A percentile compares a stretch with the other conserved stretches of the same genome.
Evolutionary conservation across 257 asterid genomes (phyloP).

Genomic region (Paulownia fortunei): DNA sequence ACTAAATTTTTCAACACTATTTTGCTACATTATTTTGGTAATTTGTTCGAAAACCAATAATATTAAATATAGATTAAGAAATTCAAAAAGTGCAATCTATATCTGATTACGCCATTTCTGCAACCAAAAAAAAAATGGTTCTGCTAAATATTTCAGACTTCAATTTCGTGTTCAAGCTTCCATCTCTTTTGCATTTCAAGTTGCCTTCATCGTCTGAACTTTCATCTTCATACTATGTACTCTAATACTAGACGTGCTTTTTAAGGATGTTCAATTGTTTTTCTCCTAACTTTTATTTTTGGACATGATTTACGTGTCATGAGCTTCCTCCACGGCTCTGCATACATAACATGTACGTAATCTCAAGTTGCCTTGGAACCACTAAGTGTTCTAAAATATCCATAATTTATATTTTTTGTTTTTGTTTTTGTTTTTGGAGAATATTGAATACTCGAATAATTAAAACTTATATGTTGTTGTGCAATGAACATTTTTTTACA

Average conservation of each 20-base stretch:
- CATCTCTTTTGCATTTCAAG: neutral
- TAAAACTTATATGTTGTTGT: too few species aligned
- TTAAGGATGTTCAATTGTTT: neutral
- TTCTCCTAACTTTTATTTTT: neutral
- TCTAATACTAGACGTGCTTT: neutral
- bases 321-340: neutral
- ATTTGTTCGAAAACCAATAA: neutral
- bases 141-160: too few species aligned
- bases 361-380: neutral
- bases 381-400: neutral
- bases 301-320: neutral
- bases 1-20: too few species aligned
- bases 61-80: neutral
- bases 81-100: neutral
- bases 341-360: neutral
- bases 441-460: too few species aligned
- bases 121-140: neutral
- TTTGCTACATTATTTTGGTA: neutral
- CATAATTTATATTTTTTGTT: neutral
- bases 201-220: too few species aligned
- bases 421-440: neutral
- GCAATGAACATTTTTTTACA: too few species aligned
- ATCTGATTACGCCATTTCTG: neutral
- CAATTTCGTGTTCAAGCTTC: neutral
- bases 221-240: neutral